phyloP scores from a whole-genome alignment of 768 basidiomycete species.

The Omphalotus guepiniiformis region DNA sequence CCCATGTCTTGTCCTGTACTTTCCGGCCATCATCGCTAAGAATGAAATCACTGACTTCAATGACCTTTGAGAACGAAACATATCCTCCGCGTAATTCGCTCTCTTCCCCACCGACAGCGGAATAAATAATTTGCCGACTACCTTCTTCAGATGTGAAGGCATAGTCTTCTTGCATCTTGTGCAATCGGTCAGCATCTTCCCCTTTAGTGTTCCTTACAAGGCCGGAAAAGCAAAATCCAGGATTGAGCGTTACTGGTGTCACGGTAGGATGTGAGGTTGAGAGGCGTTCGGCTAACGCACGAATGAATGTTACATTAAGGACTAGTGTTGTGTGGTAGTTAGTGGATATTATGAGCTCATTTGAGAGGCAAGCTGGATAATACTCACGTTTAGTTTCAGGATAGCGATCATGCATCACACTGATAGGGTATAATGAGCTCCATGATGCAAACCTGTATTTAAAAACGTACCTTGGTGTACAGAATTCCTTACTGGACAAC shows the following conservation, averaged over 20 bases:
- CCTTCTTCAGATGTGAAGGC: slow-evolving; percentile 25
- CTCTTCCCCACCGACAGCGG: slow-evolving; percentile 20
- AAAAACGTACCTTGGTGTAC: slow-evolving; percentile 16
- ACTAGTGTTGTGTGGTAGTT: slow-evolving; percentile 14
- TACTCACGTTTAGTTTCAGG: slow-evolving; percentile 22
- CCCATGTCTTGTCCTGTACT: slow-evolving; percentile 30
- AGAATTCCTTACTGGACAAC: slow-evolving; percentile 20
- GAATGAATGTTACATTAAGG: slow-evolving; percentile 26
- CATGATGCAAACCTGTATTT: not conserved
- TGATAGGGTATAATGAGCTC: slow-evolving; percentile 5
- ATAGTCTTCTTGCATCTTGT: slow-evolving; percentile 9
- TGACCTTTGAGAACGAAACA: slow-evolving; percentile 3
- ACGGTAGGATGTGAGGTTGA: slow-evolving; percentile 18
- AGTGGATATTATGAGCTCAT: not conserved
- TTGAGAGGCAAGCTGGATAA: not conserved
- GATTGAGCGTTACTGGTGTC: slow-evolving; percentile 19
- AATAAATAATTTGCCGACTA: slow-evolving; percentile 29
- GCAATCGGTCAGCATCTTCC: not conserved
- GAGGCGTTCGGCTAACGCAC: slow-evolving; percentile 20
- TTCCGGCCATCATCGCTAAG: slow-evolving; percentile 23
- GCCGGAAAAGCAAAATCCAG: slow-evolving; percentile 27
- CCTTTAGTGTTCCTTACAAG: slow-evolving; percentile 12
- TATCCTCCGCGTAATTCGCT: slow-evolving; percentile 1
- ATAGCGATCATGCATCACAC: slow-evolving; percentile 20
- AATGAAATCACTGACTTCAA: slow-evolving; percentile 29